Base-by-base conservation (phyloP, 192 early-diverging fungal genomes). In the Powellomyces hirtus region DNA sequence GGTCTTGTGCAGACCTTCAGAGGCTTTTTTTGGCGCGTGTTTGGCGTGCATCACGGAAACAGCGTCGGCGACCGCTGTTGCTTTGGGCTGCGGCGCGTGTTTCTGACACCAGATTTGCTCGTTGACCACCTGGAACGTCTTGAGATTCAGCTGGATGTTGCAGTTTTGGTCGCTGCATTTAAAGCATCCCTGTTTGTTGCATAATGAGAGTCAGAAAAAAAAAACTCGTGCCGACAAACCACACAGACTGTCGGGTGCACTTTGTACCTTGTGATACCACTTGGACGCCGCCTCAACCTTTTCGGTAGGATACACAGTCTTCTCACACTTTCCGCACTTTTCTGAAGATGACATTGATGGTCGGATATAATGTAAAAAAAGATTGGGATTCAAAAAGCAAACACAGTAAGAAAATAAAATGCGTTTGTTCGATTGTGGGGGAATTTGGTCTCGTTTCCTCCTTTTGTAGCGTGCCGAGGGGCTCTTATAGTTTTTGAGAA, bases 261-360 rank as follows among this genome's bases (percentile, higher is more conserved):
- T 7, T 0, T 52, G 20, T 62, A 73, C 75, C 68, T 79, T 79
- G 62, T 79, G 77, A 53, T 62, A 79, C 62, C 66, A 68, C 66
- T 76, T 73, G 26, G 37, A 20, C 1, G 70, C 77, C 5, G 77
- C 75, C 58, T 79, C 77, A 53, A 79, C 59, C 62, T 79, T 79
- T 56, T 79, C 77, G 62, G 77, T 79, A 29, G 56, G 62, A 69
- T 79, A 79, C 34, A 76, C 77, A 0, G 75, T 57, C 59, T 79
- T 79, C 2, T 55, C 46, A 31, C 77, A 79, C 42, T 59, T 70
- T 11, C 71, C 76, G 57, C 76, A 77, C 14, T 35, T 40, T 57
- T 77, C 72, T 27, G 75, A 66, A 14, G 70, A 58, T n/a, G n/a
- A n/a, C n/a, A n/a, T n/a, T n/a, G n/a, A n/a, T n/a, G n/a, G n/a